Evolutionary conservation across 1,139 yeast genomes (phyloP), one percentile per base, ranked within the genome.

Genomic region (Taphrina wiesneri): DNA sequence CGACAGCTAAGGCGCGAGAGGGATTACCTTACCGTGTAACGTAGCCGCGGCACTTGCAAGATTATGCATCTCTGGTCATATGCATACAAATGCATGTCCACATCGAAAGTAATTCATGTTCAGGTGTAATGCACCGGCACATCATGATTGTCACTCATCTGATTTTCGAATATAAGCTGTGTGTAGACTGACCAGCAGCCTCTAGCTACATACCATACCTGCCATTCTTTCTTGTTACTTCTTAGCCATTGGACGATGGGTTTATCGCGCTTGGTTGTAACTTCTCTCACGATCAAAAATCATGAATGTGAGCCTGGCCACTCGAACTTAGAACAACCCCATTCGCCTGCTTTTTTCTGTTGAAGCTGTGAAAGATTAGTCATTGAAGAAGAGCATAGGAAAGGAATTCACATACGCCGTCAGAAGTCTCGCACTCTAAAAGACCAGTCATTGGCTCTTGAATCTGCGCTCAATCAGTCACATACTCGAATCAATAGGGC

Each of bases 361-460:
- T 39, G 43, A 15, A 39, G 43, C 43, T 39, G n/a, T 30, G 34
- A 6, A 11, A 30, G 6, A 11, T 30, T 19, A 39, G 43, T 2
- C 7, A 39, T 7, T 39, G 15, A 39, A 13, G 17, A 2, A n/a
- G 43, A 15, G 7, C 15, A n/a, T 39, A 28, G 21, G 6, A 25
- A 45, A 17, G 51, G 21, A 6, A 6, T 19, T 9, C 5, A 28
- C 54, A 19, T 49, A 49, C 54, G 5, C 54, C 54, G 21, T 49
- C 54, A n/a, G 54, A 49, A 28, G 54, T 49, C 21, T 49, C 54
- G 17, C 54, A 49, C 36, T 49, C 54, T 13, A 49, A 23, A 7
- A 49, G 54, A 30, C 54, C 54, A 30, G 54, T 49, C 36, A 19
- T 17, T 26, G 54, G 54, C 17, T 49, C 54, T 17, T 49, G 54